Evolutionary conservation across 1,284 basidiomycete species (phyloP).

Genomic region (Rhodotorula sp.): DNA sequence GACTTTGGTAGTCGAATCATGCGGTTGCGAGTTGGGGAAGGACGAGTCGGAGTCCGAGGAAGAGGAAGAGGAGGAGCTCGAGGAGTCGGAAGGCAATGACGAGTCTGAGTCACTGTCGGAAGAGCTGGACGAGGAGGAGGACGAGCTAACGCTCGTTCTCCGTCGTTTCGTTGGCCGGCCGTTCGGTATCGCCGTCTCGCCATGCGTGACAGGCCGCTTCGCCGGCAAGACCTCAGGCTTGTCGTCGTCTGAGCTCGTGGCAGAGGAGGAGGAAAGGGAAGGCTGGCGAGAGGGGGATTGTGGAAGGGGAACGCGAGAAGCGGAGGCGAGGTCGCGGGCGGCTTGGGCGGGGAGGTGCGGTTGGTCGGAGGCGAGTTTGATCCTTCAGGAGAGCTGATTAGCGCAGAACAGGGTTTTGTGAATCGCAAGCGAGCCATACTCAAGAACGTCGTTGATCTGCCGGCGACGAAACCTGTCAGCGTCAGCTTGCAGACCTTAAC

Average conservation of each 20-base stretch:
- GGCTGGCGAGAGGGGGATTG: not conserved
- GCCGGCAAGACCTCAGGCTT: not conserved
- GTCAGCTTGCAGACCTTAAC: too few relatives aligned
- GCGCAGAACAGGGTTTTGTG: fast-evolving
- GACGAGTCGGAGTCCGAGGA: not conserved
- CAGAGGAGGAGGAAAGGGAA: not conserved
- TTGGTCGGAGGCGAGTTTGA: constrained; percentile 1
- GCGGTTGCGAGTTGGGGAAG: not conserved
- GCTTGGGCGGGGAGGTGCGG: not conserved
- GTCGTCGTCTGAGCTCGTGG: not conserved
- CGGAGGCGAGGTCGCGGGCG: not conserved
- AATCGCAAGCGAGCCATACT: not conserved
- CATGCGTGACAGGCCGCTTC: constrained; percentile 2
- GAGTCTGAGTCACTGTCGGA: not conserved
- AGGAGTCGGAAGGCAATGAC: not conserved
- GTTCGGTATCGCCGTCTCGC: not conserved
- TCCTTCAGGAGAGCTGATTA: constrained; percentile 3
- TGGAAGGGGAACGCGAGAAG: not conserved
- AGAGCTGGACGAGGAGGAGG: not conserved
- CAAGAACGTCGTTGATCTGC: constrained; percentile 34
- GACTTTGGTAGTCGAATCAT: not conserved
- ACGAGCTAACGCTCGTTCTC: not conserved
- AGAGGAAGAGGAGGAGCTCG: not conserved
- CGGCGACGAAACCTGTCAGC: not conserved
- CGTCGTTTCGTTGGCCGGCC: constrained; percentile 4